Conservation (phyloP, 305 asterid species). For the Solanum hybrid region DNA sequence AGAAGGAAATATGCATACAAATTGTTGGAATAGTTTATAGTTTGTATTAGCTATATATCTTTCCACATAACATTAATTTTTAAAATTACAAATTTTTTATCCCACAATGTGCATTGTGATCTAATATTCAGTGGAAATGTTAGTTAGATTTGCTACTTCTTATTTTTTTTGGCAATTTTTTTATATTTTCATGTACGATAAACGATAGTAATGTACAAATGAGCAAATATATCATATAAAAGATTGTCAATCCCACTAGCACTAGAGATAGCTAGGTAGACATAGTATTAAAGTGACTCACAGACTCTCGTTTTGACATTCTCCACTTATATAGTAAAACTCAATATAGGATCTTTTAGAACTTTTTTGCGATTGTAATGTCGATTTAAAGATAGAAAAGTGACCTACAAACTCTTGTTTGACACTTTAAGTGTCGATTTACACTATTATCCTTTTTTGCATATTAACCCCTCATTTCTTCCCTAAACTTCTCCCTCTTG, state of each 20-base stretch:
- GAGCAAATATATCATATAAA: background rate
- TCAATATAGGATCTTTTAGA: background rate
- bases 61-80: background rate
- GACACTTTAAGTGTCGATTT: fast-evolving
- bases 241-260: background rate
- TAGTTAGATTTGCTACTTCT: background rate
- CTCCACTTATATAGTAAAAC: background rate
- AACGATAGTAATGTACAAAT: background rate
- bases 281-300: fast-evolving
- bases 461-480: background rate
- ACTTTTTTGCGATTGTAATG: background rate
- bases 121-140: background rate
- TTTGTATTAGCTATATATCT: background rate
- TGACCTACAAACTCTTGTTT: background rate
- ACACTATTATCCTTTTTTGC: background rate
- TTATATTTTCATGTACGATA: background rate
- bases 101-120: background rate
- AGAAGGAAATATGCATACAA: background rate
- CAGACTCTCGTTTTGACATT: background rate
- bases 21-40: background rate
- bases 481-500: background rate
- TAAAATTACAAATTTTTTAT: background rate
- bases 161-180: background rate
- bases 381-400: no score
- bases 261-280: background rate